A percentile compares a stretch with the other conserved stretches of the same genome.
phyloP scores from a whole-genome alignment of 371 early-diverging fungal genomes.

The Mortierella sp. region DNA sequence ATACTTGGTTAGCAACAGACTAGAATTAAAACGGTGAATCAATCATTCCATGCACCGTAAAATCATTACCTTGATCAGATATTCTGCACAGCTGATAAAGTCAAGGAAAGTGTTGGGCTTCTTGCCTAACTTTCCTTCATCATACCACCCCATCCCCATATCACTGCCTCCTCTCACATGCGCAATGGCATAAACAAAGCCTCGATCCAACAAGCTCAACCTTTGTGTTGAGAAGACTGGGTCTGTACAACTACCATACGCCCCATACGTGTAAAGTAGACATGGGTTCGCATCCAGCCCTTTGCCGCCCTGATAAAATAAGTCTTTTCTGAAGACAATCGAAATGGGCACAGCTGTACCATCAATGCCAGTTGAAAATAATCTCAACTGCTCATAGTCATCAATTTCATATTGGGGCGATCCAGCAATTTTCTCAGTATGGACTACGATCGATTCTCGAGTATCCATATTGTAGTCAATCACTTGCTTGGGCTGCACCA shows the following conservation, averaged over 20 bases:
- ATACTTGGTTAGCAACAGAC: not conserved
- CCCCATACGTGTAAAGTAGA: conserved; percentile 69
- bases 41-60: too few species aligned
- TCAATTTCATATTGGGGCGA: conserved; percentile 48
- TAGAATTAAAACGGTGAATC: too few species aligned
- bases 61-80: conserved; percentile 58
- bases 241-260: conserved; percentile 66
- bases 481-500: conserved; percentile 68
- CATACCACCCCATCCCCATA: conserved; percentile 71
- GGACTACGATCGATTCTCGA: conserved; percentile 57
- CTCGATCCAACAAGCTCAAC: conserved; percentile 66
- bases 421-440: conserved; percentile 63
- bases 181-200: conserved; percentile 75
- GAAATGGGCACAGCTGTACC: conserved; percentile 71
- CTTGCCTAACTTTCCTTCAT: conserved; percentile 69
- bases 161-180: conserved; percentile 75
- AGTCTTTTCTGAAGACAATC: conserved; percentile 65
- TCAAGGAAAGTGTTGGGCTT: conserved; percentile 74
- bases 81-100: conserved; percentile 65
- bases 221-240: conserved; percentile 66
- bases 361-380: conserved; percentile 66
- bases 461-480: conserved; percentile 69
- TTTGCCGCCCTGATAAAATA: conserved; percentile 45
- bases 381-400: conserved; percentile 53
- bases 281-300: conserved; percentile 61